Evolutionary conservation across 2,329 filamentous ascomycete genomes (phyloP).

Genomic region (Magnaporthiopsis rhizophila): DNA sequence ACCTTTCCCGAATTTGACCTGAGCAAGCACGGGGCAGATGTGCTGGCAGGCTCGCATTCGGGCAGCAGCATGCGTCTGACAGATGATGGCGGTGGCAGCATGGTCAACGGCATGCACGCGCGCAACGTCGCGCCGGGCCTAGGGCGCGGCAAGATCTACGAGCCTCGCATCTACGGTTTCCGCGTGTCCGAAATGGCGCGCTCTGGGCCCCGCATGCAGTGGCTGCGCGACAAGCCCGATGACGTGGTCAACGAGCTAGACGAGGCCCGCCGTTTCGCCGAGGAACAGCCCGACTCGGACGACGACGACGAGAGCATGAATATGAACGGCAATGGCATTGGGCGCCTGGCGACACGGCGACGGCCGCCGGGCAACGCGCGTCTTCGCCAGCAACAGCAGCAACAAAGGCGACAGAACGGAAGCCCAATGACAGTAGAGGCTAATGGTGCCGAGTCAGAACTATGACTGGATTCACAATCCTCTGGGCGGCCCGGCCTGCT

Average conservation of each 20-base stretch:
- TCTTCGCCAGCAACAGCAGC: slow-evolving; percentile 27
- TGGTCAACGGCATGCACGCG: slow-evolving; percentile 79
- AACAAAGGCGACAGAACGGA: slow-evolving; percentile 38
- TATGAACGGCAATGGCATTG: slow-evolving; percentile 23
- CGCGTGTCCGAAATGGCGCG: slow-evolving; percentile 83
- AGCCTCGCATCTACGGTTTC: slow-evolving; percentile 95
- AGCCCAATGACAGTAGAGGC: slow-evolving; percentile 50
- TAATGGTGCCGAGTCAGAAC: slow-evolving; percentile 50
- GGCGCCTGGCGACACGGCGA: slow-evolving; percentile 21
- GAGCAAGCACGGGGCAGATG: slow-evolving; percentile 58
- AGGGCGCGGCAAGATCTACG: slow-evolving; percentile 76
- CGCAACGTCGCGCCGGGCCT: slow-evolving; percentile 85
- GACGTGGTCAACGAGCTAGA: slow-evolving; percentile 71
- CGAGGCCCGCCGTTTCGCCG: slow-evolving; percentile 54
- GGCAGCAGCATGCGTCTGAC: slow-evolving; percentile 19
- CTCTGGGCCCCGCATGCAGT: slow-evolving; percentile 92
- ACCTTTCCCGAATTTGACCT: slow-evolving; percentile 96
- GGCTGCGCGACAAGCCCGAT: slow-evolving; percentile 77
- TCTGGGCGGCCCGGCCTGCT: not conserved
- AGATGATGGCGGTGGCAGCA: slow-evolving; percentile 35
- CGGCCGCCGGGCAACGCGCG: slow-evolving; percentile 34
- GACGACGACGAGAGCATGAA: slow-evolving; percentile 46
- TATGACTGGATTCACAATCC: slow-evolving; percentile 22
- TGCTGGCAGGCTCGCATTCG: slow-evolving; percentile 35
- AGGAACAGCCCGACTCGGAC: slow-evolving; percentile 46